Evolutionary conservation across 768 basidiomycete species (phyloP).

Genomic region (Termitomyces sp.): DNA sequence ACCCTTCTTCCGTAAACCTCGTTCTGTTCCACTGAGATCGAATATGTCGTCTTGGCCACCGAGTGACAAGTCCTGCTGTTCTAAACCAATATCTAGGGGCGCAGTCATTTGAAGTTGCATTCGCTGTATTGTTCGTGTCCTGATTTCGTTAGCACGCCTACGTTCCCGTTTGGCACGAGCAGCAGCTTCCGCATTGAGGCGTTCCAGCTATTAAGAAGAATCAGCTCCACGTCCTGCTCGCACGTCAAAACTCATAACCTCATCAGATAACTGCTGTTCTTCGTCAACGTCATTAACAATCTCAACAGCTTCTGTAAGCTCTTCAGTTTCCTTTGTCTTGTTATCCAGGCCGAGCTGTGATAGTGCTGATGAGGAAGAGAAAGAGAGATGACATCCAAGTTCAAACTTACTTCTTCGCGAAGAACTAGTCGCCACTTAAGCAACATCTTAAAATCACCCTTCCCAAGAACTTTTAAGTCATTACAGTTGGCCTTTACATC

Average conservation of each 20-base stretch:
- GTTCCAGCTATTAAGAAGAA: conserved; percentile 57
- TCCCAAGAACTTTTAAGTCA: conserved; percentile 95
- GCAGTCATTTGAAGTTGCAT: conserved; percentile 98
- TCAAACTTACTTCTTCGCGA: conserved; percentile 73
- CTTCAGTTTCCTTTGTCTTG: conserved; percentile 67
- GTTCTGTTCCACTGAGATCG: conserved; percentile 65
- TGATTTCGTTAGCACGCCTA: conserved; percentile 83
- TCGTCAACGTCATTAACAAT: conserved; percentile 71
- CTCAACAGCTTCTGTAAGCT: conserved; percentile 68
- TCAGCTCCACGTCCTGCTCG: conserved; percentile 3
- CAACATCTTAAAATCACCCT: conserved; percentile 92
- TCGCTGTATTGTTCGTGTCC: conserved; percentile 81
- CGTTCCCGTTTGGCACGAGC: conserved; percentile 75
- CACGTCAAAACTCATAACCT: conserved; percentile 41
- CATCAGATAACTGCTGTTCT: conserved; percentile 84
- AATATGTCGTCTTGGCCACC: conserved; percentile 87
- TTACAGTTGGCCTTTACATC: conserved; percentile 82
- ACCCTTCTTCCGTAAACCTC: conserved; percentile 30
- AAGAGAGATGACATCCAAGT: background rate
- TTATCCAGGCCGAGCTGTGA: conserved; percentile 76
- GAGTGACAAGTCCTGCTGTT: conserved; percentile 71
- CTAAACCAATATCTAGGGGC: conserved; percentile 92
- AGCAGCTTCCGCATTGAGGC: conserved; percentile 70
- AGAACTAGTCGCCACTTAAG: conserved; percentile 87
- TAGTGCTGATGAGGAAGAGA: background rate